phyloP scores from a whole-genome alignment of 2,329 filamentous ascomycete species.

The Nothopassalora personata region DNA sequence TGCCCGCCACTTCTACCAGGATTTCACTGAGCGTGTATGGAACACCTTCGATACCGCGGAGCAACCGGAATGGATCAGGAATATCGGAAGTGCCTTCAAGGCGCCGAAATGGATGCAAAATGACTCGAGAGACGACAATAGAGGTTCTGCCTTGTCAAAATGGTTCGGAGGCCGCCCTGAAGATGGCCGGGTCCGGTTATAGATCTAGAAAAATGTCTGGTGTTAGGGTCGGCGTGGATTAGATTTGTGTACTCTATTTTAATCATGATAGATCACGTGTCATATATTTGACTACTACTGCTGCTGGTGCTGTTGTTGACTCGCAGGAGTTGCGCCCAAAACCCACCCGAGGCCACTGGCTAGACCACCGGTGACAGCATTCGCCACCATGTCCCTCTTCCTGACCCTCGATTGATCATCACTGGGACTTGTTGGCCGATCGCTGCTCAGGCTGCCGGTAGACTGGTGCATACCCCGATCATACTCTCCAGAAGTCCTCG shows the following conservation, averaged over 20 bases:
- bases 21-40: slow-evolving; percentile 76
- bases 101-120: slow-evolving; percentile 77
- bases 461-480: slow-evolving; percentile 17
- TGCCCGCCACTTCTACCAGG: slow-evolving; percentile 65
- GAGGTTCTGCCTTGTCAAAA: slow-evolving; percentile 23
- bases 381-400: slow-evolving; percentile 68
- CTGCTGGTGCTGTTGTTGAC: slow-evolving; percentile 9
- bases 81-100: slow-evolving; percentile 63
- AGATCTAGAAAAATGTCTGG: slow-evolving; percentile 1
- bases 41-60: slow-evolving; percentile 87
- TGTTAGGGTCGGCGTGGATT: slow-evolving; percentile 9
- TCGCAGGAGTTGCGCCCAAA: slow-evolving; percentile 44
- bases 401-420: slow-evolving; percentile 46
- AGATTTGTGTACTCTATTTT: not conserved
- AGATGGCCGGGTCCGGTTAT: slow-evolving; percentile 30
- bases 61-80: slow-evolving; percentile 67
- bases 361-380: slow-evolving; percentile 57
- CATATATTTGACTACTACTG: not conserved
- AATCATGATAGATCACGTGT: not conserved
- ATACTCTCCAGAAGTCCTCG: slow-evolving; percentile 10
- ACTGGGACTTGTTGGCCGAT: slow-evolving; percentile 18
- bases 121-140: slow-evolving; percentile 32
- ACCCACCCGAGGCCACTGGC: slow-evolving; percentile 62
- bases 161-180: slow-evolving; percentile 33
- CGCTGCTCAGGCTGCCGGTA: slow-evolving; percentile 20